These are phyloP conservation scores for Hemileccinum impolitum DNA, from an alignment of 768 basidiomycete genomes.

Conservation along the genomic window DNA sequence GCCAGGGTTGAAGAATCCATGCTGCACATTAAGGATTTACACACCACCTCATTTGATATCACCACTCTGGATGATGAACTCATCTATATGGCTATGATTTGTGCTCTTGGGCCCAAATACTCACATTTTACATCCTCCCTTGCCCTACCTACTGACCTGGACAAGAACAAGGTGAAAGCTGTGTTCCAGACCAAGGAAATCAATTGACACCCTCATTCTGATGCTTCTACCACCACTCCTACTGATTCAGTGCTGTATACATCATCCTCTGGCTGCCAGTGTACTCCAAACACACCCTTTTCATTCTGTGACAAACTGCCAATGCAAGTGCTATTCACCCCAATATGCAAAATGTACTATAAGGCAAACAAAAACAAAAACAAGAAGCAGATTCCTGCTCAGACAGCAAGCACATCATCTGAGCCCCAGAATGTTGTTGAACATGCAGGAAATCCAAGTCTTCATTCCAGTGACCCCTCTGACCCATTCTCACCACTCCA, in stretches of 20 bases:
- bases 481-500: neutral
- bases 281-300: neutral
- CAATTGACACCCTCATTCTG: neutral
- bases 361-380: neutral
- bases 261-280: neutral
- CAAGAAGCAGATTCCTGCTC: neutral
- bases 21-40: slow-evolving; percentile 5
- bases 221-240: neutral
- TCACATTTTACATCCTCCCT: slow-evolving; percentile 12
- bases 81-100: slow-evolving; percentile 9
- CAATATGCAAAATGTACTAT: neutral
- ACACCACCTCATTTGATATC: neutral
- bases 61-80: slow-evolving; percentile 2
- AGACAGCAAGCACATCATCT: neutral
- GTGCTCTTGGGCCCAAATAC: slow-evolving; percentile 5
- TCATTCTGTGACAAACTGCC: neutral
- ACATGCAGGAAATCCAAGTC: neutral
- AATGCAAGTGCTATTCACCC: no score
- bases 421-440: neutral
- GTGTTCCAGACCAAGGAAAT: slow-evolving; percentile 2
- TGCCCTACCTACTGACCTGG: neutral
- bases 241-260: neutral
- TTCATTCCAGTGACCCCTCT: neutral
- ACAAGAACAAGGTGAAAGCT: slow-evolving; percentile 9
- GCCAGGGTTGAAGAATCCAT: slow-evolving; percentile 3